Percentiles rank a stretch among this genome's conserved stretches.
phyloP scores from a whole-genome alignment of 108 stramenopile species.

The Nannochloropsis gaditana region DNA sequence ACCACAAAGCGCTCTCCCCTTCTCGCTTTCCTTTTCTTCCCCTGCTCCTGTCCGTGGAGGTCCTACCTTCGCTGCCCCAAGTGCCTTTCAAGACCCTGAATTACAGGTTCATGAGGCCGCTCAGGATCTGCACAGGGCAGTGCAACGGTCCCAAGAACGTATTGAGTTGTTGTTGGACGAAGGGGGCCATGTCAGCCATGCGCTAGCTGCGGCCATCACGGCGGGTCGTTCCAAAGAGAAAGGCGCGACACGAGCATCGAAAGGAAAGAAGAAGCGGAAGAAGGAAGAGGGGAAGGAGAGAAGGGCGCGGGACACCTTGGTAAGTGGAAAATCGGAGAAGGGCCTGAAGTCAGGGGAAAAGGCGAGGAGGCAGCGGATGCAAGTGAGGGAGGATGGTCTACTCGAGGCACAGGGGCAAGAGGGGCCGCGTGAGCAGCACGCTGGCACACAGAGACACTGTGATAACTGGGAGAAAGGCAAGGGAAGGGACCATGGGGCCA shows the following conservation, averaged over 20 bases:
- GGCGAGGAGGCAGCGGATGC: neutral
- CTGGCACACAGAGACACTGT: neutral
- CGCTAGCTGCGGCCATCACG: too few species aligned
- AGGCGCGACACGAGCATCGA: neutral
- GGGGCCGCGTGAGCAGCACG: too few species aligned
- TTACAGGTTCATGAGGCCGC: neutral
- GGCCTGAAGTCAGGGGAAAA: neutral
- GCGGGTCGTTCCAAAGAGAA: too few species aligned
- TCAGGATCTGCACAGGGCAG: neutral
- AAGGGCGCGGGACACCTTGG: neutral
- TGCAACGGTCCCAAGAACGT: neutral
- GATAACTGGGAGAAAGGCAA: neutral
- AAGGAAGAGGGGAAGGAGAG: neutral
- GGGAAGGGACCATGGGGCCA: neutral
- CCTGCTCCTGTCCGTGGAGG: neutral
- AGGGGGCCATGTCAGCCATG: neutral
- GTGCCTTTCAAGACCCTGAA: neutral
- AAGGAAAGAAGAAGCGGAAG: too few species aligned
- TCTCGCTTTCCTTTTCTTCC: neutral
- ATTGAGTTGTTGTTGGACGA: neutral
- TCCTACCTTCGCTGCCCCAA: neutral
- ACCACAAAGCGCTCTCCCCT: neutral
- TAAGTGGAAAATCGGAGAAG: neutral
- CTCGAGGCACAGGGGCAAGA: too few species aligned
- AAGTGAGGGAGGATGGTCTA: neutral